These are phyloP conservation scores for Kwoniella botswanensis DNA, from an alignment of 768 basidiomycete species.

Conservation along the genomic window DNA sequence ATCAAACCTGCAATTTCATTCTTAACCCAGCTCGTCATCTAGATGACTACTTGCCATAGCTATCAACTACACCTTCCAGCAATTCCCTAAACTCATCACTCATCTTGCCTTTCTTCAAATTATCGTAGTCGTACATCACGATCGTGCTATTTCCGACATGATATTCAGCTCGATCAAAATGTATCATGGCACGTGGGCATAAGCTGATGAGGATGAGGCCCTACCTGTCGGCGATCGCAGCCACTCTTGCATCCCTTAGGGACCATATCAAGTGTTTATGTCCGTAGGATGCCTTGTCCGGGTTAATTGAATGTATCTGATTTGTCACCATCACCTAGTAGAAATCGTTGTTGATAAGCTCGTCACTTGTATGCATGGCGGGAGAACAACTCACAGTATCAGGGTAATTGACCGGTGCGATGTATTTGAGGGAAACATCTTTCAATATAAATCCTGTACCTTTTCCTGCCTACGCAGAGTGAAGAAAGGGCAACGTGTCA, in stretches of 20 bases:
- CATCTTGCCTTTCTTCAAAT: constrained; percentile 35
- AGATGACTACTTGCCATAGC: constrained; percentile 16
- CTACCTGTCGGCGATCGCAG: constrained; percentile 46
- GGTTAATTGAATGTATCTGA: constrained; percentile 35
- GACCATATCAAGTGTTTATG: constrained; percentile 42
- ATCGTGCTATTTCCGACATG: constrained; percentile 32
- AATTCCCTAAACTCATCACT: constrained; percentile 33
- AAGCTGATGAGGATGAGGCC: constrained; percentile 1
- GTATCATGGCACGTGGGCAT: neutral
- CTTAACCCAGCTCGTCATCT: neutral
- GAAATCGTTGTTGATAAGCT: neutral
- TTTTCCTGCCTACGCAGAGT: constrained; percentile 30
- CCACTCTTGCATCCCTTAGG: constrained; percentile 36
- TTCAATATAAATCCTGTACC: constrained; percentile 50
- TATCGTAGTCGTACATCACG: constrained; percentile 53
- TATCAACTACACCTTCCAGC: constrained; percentile 20
- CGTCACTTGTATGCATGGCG: neutral
- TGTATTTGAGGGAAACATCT: constrained; percentile 45
- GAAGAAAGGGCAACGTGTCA: no score
- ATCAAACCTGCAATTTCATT: no score
- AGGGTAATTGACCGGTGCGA: constrained; percentile 47
- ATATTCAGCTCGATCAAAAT: neutral
- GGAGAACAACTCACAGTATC: constrained; percentile 39
- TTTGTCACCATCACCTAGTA: constrained; percentile 43
- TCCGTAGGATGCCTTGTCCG: constrained; percentile 33